Evolutionary conservation across 106 monocot genomes (phyloP), one percentile per base, ranked within the genome.

Genomic region (Allium sativum): DNA sequence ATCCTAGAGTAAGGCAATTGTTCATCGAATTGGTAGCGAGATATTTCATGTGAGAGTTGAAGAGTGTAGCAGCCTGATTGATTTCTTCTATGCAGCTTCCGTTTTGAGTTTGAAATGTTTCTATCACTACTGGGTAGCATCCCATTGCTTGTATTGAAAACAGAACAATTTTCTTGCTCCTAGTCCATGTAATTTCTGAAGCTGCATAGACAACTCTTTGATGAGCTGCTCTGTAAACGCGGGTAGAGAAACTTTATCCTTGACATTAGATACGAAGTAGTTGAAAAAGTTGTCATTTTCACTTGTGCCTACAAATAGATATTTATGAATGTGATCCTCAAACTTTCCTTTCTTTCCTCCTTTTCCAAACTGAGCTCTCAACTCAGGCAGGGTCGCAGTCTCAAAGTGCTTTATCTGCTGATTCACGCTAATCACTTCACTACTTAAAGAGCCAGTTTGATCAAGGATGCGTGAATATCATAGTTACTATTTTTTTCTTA

Each of bases 161-260:
- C 40, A 89, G 19, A 16, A 84, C 81, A 43, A 81, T 22, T 89
- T 89, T 56, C 84, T 78, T 16, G 84, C 89, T 56, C 89, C 89
- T 4, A 79, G 14, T 16, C 48, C 68, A 42, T 89, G n/a, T n/a
- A n/a, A n/a, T n/a, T n/a, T n/a, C n/a, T n/a, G n/a, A n/a, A n/a
- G n/a, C n/a, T n/a, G n/a, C n/a, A n/a, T n/a, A n/a, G n/a, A n/a
- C n/a, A n/a, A n/a, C n/a, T n/a, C n/a, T n/a, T n/a, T n/a, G n/a
- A n/a, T n/a, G n/a, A n/a, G n/a, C n/a, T n/a, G n/a, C n/a, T n/a
- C n/a, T n/a, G n/a, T n/a, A n/a, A n/a, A n/a, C n/a, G n/a, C n/a
- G n/a, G n/a, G n/a, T n/a, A n/a, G n/a, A n/a, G n/a, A n/a, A n/a
- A n/a, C n/a, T n/a, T n/a, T n/a, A n/a, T n/a, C n/a, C n/a, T n/a